Base-by-base conservation (phyloP, 768 basidiomycete species). In the Mycena capillaripes region DNA sequence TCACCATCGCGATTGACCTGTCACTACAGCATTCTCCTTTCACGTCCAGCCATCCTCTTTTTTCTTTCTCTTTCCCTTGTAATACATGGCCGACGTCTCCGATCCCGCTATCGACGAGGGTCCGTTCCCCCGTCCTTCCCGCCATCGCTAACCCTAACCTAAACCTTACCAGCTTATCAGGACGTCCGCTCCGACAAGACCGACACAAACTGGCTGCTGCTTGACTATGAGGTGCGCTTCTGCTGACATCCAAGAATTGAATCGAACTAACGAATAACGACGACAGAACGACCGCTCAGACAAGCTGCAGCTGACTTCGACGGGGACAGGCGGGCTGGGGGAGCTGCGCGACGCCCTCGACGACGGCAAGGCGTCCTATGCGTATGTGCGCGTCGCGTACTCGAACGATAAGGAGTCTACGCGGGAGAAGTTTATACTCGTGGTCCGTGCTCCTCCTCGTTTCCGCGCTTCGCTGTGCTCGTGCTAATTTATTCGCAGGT, bases 371-470 rank as follows among this genome's bases (percentile, higher is more conserved):
- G 97, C 95, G 11, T 94, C 92, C 48, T 97, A 89, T 79, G 97
- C 89, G 34, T 97, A 97, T 81, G 94, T 84, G 58, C 92, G 95
- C 76, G 89, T 98, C 74, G 87, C 90, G 73, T 98, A 94, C 82
- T 86, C 93, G 63, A 96, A 94, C 80, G 95, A 96, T 85, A 93
- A 92, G 81, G 93, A 96, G 83, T 93, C 92, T 50, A 89, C 84
- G 80, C 90, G 97, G 69, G 94, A 97, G 87, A 98, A 97, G 87
- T 95, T 95, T 84, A 89, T 94, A 75, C 88, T 95, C 78, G 87
- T 95, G 80, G 86, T 89, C 72, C 75, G 83, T 84, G 48, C 30
- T 29, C 42, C 36, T 7, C 6, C 6, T 36, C 36, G 36, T 12
- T 36, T 6, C 38, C 2, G 38, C 16, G 9, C 11, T 38, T 10